phyloP scores from a whole-genome alignment of 495 filamentous ascomycete genomes.

The Penicillium steckii region DNA sequence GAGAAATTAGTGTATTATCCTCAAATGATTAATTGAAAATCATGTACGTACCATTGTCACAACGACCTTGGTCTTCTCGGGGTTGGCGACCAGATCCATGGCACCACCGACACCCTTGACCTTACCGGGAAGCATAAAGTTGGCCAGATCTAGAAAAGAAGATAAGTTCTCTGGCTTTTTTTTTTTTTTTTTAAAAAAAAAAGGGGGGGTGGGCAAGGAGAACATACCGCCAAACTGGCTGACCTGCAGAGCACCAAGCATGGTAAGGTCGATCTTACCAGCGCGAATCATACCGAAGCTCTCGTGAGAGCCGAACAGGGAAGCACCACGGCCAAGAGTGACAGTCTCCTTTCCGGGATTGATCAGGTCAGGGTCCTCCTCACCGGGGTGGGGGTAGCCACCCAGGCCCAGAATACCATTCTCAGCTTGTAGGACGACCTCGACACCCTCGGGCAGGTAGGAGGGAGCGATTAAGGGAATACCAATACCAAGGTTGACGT shows the following conservation, averaged over 20 bases:
- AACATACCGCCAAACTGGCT: conserved; percentile 68
- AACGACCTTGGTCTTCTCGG: conserved; percentile 79
- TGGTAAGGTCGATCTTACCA: conserved; percentile 85
- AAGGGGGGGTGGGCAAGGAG: background rate
- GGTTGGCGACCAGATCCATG: conserved; percentile 89
- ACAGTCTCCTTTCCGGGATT: conserved; percentile 95
- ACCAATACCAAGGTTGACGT: conserved; percentile 89
- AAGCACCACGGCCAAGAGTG: conserved; percentile 72
- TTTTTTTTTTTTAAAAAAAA: background rate
- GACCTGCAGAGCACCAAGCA: conserved; percentile 90
- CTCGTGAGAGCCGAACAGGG: conserved; percentile 81
- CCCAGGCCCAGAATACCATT: conserved; percentile 90
- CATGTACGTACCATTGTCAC: conserved; percentile 72
- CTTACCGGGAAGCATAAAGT: conserved; percentile 81
- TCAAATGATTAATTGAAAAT: background rate
- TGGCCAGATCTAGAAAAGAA: conserved; percentile 32
- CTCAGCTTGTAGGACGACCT: conserved; percentile 84
- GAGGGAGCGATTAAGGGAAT: conserved; percentile 86
- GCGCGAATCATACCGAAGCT: conserved; percentile 91
- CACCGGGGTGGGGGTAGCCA: conserved; percentile 72
- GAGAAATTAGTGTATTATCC: background rate
- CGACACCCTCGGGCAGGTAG: conserved; percentile 73
- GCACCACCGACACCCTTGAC: conserved; percentile 91
- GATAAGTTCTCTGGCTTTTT: background rate
- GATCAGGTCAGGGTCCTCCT: conserved; percentile 86